Percentiles rank a stretch among this genome's conserved stretches.
Evolutionary conservation across 345 rosid species (phyloP).

Genomic region (Corchorus capsularis): DNA sequence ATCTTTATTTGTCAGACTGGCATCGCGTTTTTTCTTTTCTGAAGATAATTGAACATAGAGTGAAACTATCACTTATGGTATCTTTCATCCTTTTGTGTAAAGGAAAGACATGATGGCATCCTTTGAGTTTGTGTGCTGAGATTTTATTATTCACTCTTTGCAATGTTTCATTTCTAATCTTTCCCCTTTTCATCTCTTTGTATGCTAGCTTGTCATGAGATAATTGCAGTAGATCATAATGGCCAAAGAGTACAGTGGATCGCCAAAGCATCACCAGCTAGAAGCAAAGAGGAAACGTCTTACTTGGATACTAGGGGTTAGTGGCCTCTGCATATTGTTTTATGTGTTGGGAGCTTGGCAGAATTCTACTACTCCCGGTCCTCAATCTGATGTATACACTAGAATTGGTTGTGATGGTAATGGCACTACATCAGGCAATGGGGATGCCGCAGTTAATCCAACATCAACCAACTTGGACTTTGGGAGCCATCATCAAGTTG

Average conservation of each 20-base stretch:
- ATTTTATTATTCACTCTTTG: slow-evolving; percentile 1
- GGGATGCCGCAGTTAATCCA: slow-evolving; percentile 23
- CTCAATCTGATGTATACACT: slow-evolving; percentile 39
- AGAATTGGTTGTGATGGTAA: slow-evolving; percentile 48
- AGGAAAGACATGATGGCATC: neutral
- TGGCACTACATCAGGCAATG: slow-evolving; percentile 25
- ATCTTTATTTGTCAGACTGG: neutral
- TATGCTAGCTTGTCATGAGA: slow-evolving; percentile 14
- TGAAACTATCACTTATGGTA: neutral
- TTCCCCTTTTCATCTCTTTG: neutral
- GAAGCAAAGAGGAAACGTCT: slow-evolving; percentile 75
- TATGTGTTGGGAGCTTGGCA: slow-evolving; percentile 92
- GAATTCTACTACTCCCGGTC: slow-evolving; percentile 38
- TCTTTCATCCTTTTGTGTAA: neutral
- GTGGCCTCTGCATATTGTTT: slow-evolving; percentile 82
- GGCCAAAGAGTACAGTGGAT: slow-evolving; percentile 67
- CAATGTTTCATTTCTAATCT: slow-evolving; percentile 1
- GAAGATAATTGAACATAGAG: neutral
- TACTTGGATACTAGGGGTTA: slow-evolving; percentile 71
- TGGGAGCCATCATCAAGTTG: slow-evolving; percentile 69
- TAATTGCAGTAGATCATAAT: slow-evolving; percentile 30
- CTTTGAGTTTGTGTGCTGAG: neutral
- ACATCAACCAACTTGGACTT: slow-evolving; percentile 53
- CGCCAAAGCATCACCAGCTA: slow-evolving; percentile 56
- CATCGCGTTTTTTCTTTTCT: neutral